These are phyloP conservation scores for Punctularia strigosozonata DNA, from an alignment of 768 basidiomycete genomes.

Conservation along the genomic window DNA sequence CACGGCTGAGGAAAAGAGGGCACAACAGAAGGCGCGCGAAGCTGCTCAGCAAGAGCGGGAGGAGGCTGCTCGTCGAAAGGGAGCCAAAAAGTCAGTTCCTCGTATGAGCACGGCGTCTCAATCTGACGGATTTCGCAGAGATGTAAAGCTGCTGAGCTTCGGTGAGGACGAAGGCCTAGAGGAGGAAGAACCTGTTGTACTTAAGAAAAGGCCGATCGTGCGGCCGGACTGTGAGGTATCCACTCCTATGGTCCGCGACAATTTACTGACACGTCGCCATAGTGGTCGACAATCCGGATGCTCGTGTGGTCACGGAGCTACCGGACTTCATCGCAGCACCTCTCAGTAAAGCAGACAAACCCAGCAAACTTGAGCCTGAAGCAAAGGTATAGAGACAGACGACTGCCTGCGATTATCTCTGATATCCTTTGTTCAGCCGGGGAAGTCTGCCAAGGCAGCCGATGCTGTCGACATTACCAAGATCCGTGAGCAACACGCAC, in stretches of 20 bases:
- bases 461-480: constrained; percentile 44
- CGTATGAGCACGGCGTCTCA: background rate
- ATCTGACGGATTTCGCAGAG: constrained; percentile 33
- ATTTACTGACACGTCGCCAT: background rate
- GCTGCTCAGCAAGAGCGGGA: constrained; percentile 69
- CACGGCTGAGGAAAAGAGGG: constrained; percentile 83
- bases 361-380: no score
- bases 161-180: constrained; percentile 61
- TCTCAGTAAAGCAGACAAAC: no score
- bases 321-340: constrained; percentile 7
- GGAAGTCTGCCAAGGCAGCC: constrained; percentile 24
- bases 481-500: constrained; percentile 66
- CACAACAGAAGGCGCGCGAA: constrained; percentile 73
- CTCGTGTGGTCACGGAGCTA: no score
- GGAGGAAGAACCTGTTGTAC: constrained; percentile 39
- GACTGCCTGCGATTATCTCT: background rate
- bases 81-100: constrained; percentile 73
- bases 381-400: no score
- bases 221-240: constrained; percentile 67
- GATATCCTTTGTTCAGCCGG: constrained; percentile 10
- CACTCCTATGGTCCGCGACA: background rate
- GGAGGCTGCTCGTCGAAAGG: constrained; percentile 55
- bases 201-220: constrained; percentile 74
- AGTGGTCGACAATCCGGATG: constrained; percentile 25
- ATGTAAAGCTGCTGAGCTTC: constrained; percentile 85